phyloP scores from a whole-genome alignment of 2,329 filamentous ascomycete species.

The Penicillium sumatraense region DNA sequence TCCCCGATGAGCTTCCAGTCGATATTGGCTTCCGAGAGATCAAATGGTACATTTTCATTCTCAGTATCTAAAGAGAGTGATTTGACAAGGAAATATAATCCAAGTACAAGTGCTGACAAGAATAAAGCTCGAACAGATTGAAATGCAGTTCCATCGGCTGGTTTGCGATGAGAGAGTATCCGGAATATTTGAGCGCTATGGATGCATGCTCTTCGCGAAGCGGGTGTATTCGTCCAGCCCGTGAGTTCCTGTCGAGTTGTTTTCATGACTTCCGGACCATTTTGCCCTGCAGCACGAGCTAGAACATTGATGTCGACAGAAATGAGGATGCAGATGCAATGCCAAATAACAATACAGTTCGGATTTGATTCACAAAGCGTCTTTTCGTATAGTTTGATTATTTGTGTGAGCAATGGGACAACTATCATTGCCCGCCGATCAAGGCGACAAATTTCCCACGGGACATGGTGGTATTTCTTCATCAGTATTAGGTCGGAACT shows the following conservation, averaged over 20 bases:
- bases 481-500: constrained; percentile 4
- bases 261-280: constrained; percentile 4
- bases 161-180: constrained; percentile 13
- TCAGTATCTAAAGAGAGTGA: neutral
- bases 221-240: constrained; percentile 1
- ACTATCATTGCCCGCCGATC: constrained; percentile 10
- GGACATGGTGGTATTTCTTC: constrained; percentile 4
- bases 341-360: constrained; percentile 17
- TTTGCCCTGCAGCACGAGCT: constrained; percentile 9
- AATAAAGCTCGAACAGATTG: constrained; percentile 16
- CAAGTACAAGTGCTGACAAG: constrained; percentile 13
- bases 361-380: constrained; percentile 10
- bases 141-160: constrained; percentile 16
- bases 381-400: constrained; percentile 2
- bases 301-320: constrained; percentile 9
- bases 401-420: neutral
- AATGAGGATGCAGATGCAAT: constrained; percentile 11
- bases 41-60: neutral
- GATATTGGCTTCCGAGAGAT: constrained; percentile 1
- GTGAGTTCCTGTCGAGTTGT: neutral
- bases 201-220: constrained; percentile 12
- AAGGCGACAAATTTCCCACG: constrained; percentile 8
- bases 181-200: constrained; percentile 12
- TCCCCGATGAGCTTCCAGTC: constrained; percentile 12
- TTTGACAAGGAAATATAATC: constrained; percentile 6